These are phyloP conservation scores for Yueomyces sp. DNA, from an alignment of 1,139 yeast genomes.

Conservation along the genomic window DNA sequence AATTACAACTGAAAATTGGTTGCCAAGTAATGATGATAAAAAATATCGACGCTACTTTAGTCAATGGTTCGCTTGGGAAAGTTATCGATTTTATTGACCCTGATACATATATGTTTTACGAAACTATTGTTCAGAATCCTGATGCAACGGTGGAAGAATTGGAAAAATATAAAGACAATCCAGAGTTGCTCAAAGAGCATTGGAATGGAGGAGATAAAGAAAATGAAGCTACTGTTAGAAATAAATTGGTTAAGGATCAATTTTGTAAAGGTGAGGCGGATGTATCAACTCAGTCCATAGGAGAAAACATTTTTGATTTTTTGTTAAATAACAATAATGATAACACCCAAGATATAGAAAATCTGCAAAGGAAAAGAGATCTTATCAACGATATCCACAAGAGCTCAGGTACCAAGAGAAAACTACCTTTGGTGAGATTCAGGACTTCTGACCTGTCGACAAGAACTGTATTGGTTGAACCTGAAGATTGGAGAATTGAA, in stretches of 20 bases:
- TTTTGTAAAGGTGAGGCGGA: slow-evolving; percentile 8
- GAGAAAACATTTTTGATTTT: slow-evolving; percentile 38
- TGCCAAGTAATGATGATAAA: slow-evolving; percentile 97
- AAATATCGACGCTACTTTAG: slow-evolving; percentile 75
- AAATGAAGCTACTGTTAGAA: slow-evolving; percentile 9
- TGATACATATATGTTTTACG: slow-evolving; percentile 35
- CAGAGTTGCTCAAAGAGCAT: slow-evolving; percentile 10
- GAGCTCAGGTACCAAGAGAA: slow-evolving; percentile 27
- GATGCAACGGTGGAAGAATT: slow-evolving; percentile 8
- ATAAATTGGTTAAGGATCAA: slow-evolving; percentile 13
- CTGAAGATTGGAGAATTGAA: slow-evolving; percentile 64
- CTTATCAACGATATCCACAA: slow-evolving; percentile 28
- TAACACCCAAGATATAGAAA: slow-evolving; percentile 19
- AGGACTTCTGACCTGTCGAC: slow-evolving; percentile 56
- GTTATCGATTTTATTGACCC: slow-evolving; percentile 64
- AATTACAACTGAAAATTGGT: slow-evolving; percentile 54
- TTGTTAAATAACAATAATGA: slow-evolving; percentile 28
- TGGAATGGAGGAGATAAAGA: slow-evolving; percentile 12
- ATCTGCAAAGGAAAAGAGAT: slow-evolving; percentile 28
- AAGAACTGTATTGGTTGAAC: slow-evolving; percentile 57
- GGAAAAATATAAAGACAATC: slow-evolving; percentile 10
- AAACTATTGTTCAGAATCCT: slow-evolving; percentile 12
- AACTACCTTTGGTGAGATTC: slow-evolving; percentile 69
- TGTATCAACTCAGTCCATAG: slow-evolving; percentile 10
- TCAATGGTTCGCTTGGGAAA: slow-evolving; percentile 85